Evolutionary conservation across 1,139 yeast genomes (phyloP), one percentile per base, ranked within the genome.

Genomic region (Saccharomycopsis crataegensis): DNA sequence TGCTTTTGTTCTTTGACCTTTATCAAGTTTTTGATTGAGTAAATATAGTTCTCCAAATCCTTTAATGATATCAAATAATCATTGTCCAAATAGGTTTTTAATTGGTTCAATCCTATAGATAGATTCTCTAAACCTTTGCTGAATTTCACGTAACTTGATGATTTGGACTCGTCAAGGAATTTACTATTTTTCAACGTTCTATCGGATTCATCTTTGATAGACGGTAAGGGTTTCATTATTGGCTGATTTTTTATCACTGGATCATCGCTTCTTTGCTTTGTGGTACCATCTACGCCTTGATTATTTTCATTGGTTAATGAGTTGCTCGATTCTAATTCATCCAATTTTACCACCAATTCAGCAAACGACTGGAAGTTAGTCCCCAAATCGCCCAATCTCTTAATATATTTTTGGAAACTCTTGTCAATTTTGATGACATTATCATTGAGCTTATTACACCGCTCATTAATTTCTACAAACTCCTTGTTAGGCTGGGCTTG

Each of bases 1-100:
- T 87, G 91, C 67, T 91, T 91, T 65, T 89, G 93, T 64, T 93
- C 99, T 60, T 93, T 89, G 54, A 87, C 75, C 64, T 86, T 91
- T 56, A 93, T 79, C 59, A 91, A 72, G 57, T 78, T 80, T 61
- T 89, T 86, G 61, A 93, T 75, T 37, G 93, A 81, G 44, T 79
- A 76, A 51, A 91, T 83, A 64, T 90, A 93, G 68, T 87, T 91
- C 59, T 93, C 89, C 70, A 94, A 77, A 67, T 93, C 98, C 61
- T 87, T 84, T 60, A 93, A 71, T 5, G 95, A 81, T 2, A 89
- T 88, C 54, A 90, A 73, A 62, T 89, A 93, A 46, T 89, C 84
- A 60, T 83, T 87, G 63, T 93, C 97, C 51, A 88, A 74, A 60
- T 80, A 82, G 50, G 80, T 80, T 61, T 83, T 77, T 59, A 84